A percentile compares a stretch with the other conserved stretches of the same genome.
Evolutionary conservation across 1,284 basidiomycete genomes (phyloP).

Genomic region (Neonothopanus nambi): DNA sequence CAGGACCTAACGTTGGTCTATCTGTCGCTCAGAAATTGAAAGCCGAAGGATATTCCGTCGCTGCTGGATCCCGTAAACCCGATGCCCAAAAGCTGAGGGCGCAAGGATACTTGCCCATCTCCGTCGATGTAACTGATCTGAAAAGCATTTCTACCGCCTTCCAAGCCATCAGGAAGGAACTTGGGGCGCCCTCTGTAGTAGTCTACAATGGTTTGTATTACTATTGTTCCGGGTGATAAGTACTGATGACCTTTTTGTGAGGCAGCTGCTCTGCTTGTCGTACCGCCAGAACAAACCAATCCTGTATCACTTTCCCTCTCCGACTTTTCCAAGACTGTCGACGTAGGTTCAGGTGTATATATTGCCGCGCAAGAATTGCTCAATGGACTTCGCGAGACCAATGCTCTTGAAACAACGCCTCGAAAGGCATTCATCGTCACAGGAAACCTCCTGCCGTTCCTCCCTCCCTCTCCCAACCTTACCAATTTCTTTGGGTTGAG

Average conservation of each 20-base stretch:
- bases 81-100: conserved; percentile 6
- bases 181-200: conserved; percentile 30
- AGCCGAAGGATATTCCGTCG: conserved; percentile 14
- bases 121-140: conserved; percentile 20
- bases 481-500: conserved; percentile 16
- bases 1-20: conserved; percentile 9
- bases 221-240: not conserved
- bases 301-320: conserved; percentile 25
- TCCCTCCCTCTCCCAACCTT: conserved; percentile 6
- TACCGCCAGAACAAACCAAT: conserved; percentile 21
- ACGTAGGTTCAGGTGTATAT: conserved; percentile 22
- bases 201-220: conserved; percentile 27
- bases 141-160: conserved; percentile 27
- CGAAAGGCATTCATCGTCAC: conserved; percentile 32
- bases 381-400: conserved; percentile 23
- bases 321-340: conserved; percentile 16
- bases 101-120: conserved; percentile 24
- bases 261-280: conserved; percentile 17
- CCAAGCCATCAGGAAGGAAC: conserved; percentile 21
- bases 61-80: conserved; percentile 15
- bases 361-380: conserved; percentile 29
- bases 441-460: conserved; percentile 30
- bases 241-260: not conserved
- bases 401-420: conserved; percentile 19
- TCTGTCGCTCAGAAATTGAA: conserved; percentile 13